Conservation (phyloP, 1,284 basidiomycete species). For the Leccinum glutinopallens region DNA sequence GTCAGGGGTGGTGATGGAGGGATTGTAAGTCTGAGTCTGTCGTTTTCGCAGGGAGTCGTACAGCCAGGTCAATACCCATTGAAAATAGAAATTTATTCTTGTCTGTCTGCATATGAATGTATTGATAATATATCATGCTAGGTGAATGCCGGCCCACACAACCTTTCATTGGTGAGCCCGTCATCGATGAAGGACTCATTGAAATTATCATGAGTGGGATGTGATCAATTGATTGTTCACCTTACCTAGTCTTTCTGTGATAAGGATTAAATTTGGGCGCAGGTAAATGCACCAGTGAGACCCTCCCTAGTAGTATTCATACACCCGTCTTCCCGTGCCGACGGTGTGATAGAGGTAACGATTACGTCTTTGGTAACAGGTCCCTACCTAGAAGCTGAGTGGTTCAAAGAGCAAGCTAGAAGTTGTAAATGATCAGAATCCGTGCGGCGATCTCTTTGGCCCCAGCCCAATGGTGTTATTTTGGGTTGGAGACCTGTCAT, state of each 20-base stretch:
- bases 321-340: background rate
- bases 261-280: slow-evolving; percentile 30
- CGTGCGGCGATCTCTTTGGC: slow-evolving; percentile 30
- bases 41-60: background rate
- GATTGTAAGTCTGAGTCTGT: background rate
- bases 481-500: slow-evolving; percentile 33
- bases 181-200: background rate
- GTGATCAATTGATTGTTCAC: slow-evolving; percentile 26
- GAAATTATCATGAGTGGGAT: slow-evolving; percentile 4
- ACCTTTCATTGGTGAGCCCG: background rate
- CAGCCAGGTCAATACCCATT: background rate
- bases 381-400: slow-evolving; percentile 23
- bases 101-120: background rate
- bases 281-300: slow-evolving; percentile 26
- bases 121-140: background rate
- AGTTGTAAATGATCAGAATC: slow-evolving; percentile 28
- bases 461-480: slow-evolving; percentile 23
- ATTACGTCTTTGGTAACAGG: slow-evolving; percentile 30
- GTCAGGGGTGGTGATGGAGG: background rate
- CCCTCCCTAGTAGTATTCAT: background rate
- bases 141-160: background rate
- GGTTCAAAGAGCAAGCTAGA: slow-evolving; percentile 32
- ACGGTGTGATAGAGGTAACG: slow-evolving; percentile 24
- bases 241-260: slow-evolving; percentile 17
- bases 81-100: background rate